Evolutionary conservation across 2,329 filamentous ascomycete species (phyloP).

Genomic region (Cadophora gregata): DNA sequence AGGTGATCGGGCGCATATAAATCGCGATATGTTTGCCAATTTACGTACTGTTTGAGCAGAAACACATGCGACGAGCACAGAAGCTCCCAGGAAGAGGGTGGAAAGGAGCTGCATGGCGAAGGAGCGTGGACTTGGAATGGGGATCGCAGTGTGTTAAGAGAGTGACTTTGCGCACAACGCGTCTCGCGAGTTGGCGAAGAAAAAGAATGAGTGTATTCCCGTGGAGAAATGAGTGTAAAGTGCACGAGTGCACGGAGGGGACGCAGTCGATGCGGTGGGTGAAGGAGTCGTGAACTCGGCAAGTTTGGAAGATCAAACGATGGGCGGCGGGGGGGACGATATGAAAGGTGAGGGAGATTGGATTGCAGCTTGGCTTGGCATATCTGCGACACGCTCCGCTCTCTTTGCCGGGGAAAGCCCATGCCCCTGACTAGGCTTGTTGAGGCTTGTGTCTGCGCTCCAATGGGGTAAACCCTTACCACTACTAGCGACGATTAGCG

Average conservation of each 20-base stretch:
- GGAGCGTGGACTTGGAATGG: conserved; percentile 20
- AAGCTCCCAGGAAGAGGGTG: conserved; percentile 31
- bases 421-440: no score
- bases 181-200: conserved; percentile 6
- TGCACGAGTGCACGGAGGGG: conserved; percentile 8
- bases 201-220: not conserved
- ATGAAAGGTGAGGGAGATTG: not conserved
- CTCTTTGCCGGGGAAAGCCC: not conserved
- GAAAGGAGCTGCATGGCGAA: conserved; percentile 37
- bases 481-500: not conserved
- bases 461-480: not conserved
- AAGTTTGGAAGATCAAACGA: not conserved
- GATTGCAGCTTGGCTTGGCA: not conserved
- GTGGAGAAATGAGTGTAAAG: conserved; percentile 14
- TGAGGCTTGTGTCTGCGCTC: not conserved
- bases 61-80: conserved; percentile 47
- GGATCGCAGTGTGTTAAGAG: conserved; percentile 14
- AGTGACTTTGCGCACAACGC: conserved; percentile 23
- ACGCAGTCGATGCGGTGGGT: not conserved
- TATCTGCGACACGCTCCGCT: conserved; percentile 7
- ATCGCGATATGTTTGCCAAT: not conserved
- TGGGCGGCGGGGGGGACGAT: not conserved
- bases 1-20: not conserved
- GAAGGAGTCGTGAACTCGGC: not conserved
- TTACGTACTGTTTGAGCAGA: conserved; percentile 63